Evolutionary conservation across 345 rosid genomes (phyloP), one percentile per base, ranked within the genome.

Genomic region (Lepidium africanum): DNA sequence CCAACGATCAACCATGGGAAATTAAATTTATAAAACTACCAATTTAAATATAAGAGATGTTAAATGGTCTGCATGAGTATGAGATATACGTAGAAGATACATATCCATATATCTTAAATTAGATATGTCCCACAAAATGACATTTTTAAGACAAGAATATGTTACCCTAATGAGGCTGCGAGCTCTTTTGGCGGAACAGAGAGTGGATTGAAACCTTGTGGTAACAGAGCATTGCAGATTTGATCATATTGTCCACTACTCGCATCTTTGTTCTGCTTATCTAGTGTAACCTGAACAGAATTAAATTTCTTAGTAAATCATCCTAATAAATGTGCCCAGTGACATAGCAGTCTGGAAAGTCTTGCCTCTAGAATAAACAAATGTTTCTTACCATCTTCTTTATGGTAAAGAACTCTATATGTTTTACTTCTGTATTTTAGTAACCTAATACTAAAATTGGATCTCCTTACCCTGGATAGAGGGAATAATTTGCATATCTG

Each of bases 151-250:
- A 61, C 43, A 27, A 54, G 35, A 25, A 39, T 17, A 54, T 51
- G 36, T 73, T 86, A 93, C 97, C 98, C 97, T 77, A 90, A 76
- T 1, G 98, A 84, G 67, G 92, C 94, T 78, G 89, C 87, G 14
- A 93, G 94, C 86, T 93, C 92, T 75, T 87, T 90, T n/a, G 90
- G 81, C 25, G 96, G 94, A 71, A 93, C 86, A 72, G 97, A 90
- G 72, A 86, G 94, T 59, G 97, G 97, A 59, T 90, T 94, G 58
- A 87, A 87, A 65, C 94, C 94, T 84, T 85, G 90, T 25, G 98
- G 98, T 54, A 93, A 82, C 62, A 90, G 86, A 51, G 85, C 89
- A 80, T 86, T 81, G 81, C 98, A 90, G 67, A 93, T 90, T 74
- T 79, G 85, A 79, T 90, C 95, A 81, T 77, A 90, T 23, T 77